Evolutionary conservation across 2,329 filamentous ascomycete genomes (phyloP), one percentile per base, ranked within the genome.

Genomic region (Reticulascus tulasneorum): DNA sequence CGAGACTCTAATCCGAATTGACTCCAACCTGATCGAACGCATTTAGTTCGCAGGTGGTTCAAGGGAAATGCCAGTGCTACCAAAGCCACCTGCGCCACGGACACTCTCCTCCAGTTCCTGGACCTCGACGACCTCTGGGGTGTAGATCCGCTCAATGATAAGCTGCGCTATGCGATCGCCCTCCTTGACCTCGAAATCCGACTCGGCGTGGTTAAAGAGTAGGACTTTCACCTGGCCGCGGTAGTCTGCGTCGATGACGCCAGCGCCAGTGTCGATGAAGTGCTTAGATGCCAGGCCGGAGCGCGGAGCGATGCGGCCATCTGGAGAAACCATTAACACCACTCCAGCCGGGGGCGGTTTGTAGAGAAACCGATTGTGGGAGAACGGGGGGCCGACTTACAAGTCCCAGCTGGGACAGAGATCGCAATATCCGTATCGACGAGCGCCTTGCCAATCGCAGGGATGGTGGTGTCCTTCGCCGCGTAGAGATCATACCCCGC

Each of bases 241-340:
- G 70, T 98, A 98, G 64, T 98, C 93, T 22, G 91, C 90, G 62
- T 98, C 93, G 52, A 98, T 97, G 47, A 98, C 93, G 36, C 93
- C 93, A 0, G 93, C 93, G 45, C 94, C 89, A 0, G 86, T 93
- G 62, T 96, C 89, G 59, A 98, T 97, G 66, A 90, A 93, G 68
- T 97, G 81, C 70, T 98, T 98, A 42, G 82, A 74, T 3, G 91
- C 91, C 23, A 95, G 82, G 30, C 89, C 89, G n/a, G 86, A 93
- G 47, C 90, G 85, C 9, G 90, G 90, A 4, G 90, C 90, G 37
- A 95, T 80, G 39, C 90, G 84, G 48, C 91, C 91, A 59, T 97
- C 87, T 91, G 45, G 38, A 8, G 10, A 9, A 16, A 33, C 15
- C 15, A 18, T 16, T 4, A 9, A n/a, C 26, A 42, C 34, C 23